A percentile compares a stretch with the other conserved stretches of the same genome.
phyloP scores from a whole-genome alignment of 1,284 basidiomycete species.

The Athelia sp. region DNA sequence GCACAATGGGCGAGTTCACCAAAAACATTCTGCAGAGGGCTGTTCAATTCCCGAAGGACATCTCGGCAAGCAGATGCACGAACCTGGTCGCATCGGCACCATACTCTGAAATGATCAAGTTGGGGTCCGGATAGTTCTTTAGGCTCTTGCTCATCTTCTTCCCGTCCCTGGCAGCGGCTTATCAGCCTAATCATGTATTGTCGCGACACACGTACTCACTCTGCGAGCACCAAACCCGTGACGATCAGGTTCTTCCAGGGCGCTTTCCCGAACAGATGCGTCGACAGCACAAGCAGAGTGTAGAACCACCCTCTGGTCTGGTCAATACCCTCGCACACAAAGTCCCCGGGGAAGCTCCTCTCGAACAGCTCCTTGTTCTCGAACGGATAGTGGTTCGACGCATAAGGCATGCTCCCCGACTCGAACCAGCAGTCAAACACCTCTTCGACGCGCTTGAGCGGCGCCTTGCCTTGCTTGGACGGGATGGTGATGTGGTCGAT shows the following conservation, averaged over 20 bases:
- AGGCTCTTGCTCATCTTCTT: constrained; percentile 99
- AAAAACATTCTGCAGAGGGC: constrained; percentile 79
- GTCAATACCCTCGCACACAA: constrained; percentile 96
- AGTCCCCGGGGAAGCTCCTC: constrained; percentile 91
- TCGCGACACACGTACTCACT: too few species aligned
- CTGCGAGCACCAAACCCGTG: constrained; percentile 92
- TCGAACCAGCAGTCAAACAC: constrained; percentile 99
- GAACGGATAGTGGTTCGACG: constrained; percentile 97
- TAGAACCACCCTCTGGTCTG: constrained; percentile 99
- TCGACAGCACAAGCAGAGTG: constrained; percentile 92
- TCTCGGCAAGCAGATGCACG: not conserved
- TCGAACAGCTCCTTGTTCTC: constrained; percentile 91
- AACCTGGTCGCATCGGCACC: constrained; percentile 95
- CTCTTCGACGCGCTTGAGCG: constrained; percentile 86
- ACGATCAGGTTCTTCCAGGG: constrained; percentile 99
- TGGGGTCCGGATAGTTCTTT: constrained; percentile 98
- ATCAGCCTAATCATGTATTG: too few species aligned
- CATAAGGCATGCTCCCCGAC: constrained; percentile 99
- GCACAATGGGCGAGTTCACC: constrained; percentile 98
- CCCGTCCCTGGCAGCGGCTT: constrained; percentile 63
- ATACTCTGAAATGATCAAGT: constrained; percentile 85
- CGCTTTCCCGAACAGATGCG: constrained; percentile 89
- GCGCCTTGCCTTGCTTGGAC: constrained; percentile 86
- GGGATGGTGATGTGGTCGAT: constrained; percentile 98
- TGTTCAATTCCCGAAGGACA: constrained; percentile 1